Percentiles rank a stretch among this genome's conserved stretches.
These are phyloP conservation scores for Rhododendron kiyosumense DNA, from an alignment of 148 eudicot species.

Conservation along the genomic window DNA sequence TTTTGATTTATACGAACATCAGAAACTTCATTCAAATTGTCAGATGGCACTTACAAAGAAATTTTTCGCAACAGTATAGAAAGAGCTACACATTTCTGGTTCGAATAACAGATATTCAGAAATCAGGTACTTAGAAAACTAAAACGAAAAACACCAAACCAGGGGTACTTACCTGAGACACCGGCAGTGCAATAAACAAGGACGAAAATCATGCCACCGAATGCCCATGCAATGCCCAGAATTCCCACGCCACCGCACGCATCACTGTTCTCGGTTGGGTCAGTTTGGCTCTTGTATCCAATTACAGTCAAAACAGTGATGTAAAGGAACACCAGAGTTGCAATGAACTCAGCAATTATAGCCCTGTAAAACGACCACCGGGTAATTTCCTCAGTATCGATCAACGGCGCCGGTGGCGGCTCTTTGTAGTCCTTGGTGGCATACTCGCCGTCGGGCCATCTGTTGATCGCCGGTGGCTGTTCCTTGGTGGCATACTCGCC, in stretches of 20 bases:
- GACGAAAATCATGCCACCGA: slow-evolving; percentile 4
- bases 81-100: no score
- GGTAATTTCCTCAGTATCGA: background rate
- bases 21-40: no score
- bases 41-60: no score
- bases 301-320: background rate
- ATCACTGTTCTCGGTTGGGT: background rate
- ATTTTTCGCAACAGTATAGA: no score
- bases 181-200: slow-evolving; percentile 6
- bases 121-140: background rate
- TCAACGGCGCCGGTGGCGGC: background rate
- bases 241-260: background rate
- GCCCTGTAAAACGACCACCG: background rate
- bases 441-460: background rate
- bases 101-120: no score
- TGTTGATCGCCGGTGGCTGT: background rate
- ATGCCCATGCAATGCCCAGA: background rate
- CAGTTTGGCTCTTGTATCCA: background rate
- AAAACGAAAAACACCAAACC: no score
- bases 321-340: background rate
- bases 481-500: background rate
- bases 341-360: background rate
- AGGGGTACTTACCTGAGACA: background rate
- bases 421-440: background rate
- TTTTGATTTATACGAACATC: no score